phyloP scores from a whole-genome alignment of 129 eudicot genomes.

The Glebionis coronaria region DNA sequence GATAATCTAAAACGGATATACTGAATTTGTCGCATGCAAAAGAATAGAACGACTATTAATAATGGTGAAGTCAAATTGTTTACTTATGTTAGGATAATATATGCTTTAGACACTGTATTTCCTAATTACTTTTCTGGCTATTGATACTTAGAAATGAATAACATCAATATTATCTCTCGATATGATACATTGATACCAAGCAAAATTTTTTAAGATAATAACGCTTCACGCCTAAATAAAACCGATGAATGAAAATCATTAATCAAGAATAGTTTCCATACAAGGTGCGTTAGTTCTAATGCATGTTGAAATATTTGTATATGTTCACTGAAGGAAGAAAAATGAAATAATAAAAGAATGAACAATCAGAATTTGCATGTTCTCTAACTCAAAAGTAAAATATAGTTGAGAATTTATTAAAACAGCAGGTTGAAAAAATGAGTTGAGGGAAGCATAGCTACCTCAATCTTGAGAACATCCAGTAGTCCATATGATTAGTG shows the following conservation, averaged over 20 bases:
- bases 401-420: background rate
- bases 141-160: no score
- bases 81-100: background rate
- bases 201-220: no score
- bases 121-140: no score
- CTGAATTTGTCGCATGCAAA: background rate
- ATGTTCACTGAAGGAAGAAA: background rate
- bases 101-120: no score
- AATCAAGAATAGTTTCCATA: background rate
- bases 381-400: background rate
- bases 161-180: no score
- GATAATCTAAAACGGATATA: background rate
- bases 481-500: slow-evolving; percentile 90
- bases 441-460: slow-evolving; percentile 18
- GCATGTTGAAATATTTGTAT: background rate
- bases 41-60: background rate
- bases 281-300: background rate
- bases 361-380: background rate
- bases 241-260: background rate
- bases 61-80: slow-evolving; percentile 4
- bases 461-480: slow-evolving; percentile 98
- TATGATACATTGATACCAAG: no score
- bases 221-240: no score
- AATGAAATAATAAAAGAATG: no score
- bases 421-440: background rate